Conservation (phyloP, 805 yeast species). For the Candida coquimbonensis region DNA sequence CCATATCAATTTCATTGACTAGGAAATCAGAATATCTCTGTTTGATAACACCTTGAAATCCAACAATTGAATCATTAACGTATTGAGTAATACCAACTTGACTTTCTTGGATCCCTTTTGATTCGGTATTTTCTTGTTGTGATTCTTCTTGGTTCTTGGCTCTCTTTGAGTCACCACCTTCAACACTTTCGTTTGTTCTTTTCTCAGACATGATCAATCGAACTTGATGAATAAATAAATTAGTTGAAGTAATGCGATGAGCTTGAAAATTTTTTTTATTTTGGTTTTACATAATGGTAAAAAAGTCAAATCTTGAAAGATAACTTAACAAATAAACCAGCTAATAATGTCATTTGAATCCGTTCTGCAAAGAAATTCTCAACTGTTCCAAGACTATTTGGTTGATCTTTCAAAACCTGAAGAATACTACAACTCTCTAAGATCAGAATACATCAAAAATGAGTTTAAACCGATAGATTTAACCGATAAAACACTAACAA, state of each 20-base stretch:
- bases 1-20: constrained; percentile 75
- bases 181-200: not conserved
- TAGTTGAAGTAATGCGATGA: not conserved
- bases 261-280: not conserved
- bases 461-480: too few relatives aligned
- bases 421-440: not conserved
- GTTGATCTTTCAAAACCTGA: not conserved
- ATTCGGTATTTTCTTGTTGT: not conserved
- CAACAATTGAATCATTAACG: constrained; percentile 44
- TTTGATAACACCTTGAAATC: constrained; percentile 76
- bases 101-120: constrained; percentile 49
- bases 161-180: not conserved
- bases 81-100: constrained; percentile 87
- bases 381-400: not conserved
- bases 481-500: too few relatives aligned
- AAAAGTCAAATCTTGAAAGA: too few relatives aligned
- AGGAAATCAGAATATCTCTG: constrained; percentile 89
- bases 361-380: not conserved
- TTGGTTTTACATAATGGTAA: too few relatives aligned
- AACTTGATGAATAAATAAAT: not conserved
- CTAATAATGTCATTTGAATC: not conserved
- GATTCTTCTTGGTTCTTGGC: not conserved
- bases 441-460: not conserved
- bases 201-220: not conserved
- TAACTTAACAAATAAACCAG: not conserved